Evolutionary conservation across 371 early-diverging fungal genomes (phyloP), one percentile per base, ranked within the genome.

Genomic region (Mortierella polycephala): DNA sequence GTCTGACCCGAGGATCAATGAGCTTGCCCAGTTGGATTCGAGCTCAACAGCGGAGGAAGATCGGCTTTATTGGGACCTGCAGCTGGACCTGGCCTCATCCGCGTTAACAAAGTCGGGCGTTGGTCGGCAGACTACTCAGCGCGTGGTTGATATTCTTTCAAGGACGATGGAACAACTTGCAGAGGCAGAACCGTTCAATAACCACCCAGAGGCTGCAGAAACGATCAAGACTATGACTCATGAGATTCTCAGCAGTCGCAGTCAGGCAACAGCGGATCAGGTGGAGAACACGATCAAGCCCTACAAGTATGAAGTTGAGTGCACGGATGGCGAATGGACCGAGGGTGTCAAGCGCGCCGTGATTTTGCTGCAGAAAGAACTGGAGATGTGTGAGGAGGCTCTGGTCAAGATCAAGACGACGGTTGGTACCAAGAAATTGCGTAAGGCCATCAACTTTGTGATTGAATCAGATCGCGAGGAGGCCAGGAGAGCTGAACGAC

Each of bases 201-300:
- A 93, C 76, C 99, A 99, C 75, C 91, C 92, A 0, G 93, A 91
- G 8, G 93, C 96, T 0, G 88, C 93, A n/a, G 83, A 87, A 12
- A 89, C 93, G 37, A 89, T 98, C 60, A 84, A 94, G 75, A 87
- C 90, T 54, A 94, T 96, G 72, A 91, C 92, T 9, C 89, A 91
- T 62, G 94, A 93, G 49, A 91, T 97, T 50, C 65, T 99, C 71
- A 90, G 95, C 44, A 85, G 85, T 58, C 95, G 96, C 62, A 95
- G 94, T 80, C 88, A 93, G 57, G 84, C 93, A 2, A 93, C 95
- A 0, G 93, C 96, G 11, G 98, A 98, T 72, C 97, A 97, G 83
- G 98, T 99, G 8, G 99, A 99, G 75, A 98, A 98, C 82, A 96
- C 97, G 9, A 96, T 99, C 83, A 98, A 98, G 83, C 99, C 98